Evolutionary conservation across 2,329 filamentous ascomycete genomes (phyloP), one percentile per base, ranked within the genome.

Genomic region (Microdochium trichocladiopsis): DNA sequence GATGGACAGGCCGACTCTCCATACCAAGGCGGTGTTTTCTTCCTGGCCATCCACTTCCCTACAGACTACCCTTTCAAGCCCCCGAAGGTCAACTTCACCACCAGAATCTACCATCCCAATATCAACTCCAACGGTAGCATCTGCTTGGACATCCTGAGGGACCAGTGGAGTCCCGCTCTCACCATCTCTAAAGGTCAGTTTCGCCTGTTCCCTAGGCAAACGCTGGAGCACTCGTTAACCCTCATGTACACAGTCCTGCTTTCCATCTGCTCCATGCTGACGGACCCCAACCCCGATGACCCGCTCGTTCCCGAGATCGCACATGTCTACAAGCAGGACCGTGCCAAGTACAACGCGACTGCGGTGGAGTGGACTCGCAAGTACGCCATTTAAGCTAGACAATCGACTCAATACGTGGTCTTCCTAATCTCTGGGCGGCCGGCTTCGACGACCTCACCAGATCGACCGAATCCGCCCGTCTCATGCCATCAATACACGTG

Each of bases 31-130:
- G 94, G 94, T 68, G 93, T 99, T 64, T 99, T 99, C 83, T 99
- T 99, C 85, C 84, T 99, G 61, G 87, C 88, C 63, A 99, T 99
- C 69, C 91, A 96, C 77, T 97, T 99, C 82, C 94, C 94, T 62
- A 99, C 94, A 81, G 94, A 99, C 81, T 99, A 99, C 76, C 94
- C 94, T 43, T 99, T 99, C 83, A 99, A 99, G 87, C 94, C 94
- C 58, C 94, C 94, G 63, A 99, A 99, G 84, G 92, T 99, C 76
- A 96, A 96, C 87, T 99, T 99, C 83, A 97, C 91, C 65, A 99
- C 94, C 60, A 88, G 93, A 70, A 97, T 99, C 79, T 99, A 99
- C 74, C 94, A 99, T 78, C 94, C 94, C 66, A 99, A 99, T 78
- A 99, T 99, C 90, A 99, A 99, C 85, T 95, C 90, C 62, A 97